Evolutionary conservation across 208 protist genomes (phyloP).

Genomic region (Crithidia acanthocephali): DNA sequence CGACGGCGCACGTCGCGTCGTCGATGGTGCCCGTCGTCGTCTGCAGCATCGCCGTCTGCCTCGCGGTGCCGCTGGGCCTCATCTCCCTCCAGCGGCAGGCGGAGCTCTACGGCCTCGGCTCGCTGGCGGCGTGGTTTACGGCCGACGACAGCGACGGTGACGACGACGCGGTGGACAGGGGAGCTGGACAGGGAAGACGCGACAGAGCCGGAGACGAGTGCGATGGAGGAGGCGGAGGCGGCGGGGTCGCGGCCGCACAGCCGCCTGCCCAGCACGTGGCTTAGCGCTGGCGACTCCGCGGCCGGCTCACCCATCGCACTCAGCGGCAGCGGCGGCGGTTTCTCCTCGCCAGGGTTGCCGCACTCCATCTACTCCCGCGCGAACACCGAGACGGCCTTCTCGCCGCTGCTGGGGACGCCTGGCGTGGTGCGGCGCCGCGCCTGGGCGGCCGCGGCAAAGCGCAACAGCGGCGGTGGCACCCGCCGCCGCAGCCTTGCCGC

Average conservation of each 20-base stretch:
- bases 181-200: not conserved
- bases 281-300: not conserved
- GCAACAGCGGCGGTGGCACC: slow-evolving; percentile 7
- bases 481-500: slow-evolving; percentile 19
- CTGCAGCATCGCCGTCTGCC: slow-evolving; percentile 49
- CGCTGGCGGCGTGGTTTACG: slow-evolving; percentile 32
- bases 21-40: slow-evolving; percentile 62
- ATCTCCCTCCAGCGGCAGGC: slow-evolving; percentile 73
- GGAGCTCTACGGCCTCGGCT: slow-evolving; percentile 40
- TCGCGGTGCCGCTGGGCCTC: slow-evolving; percentile 71
- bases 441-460: not conserved
- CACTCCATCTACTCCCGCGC: slow-evolving; percentile 27
- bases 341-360: slow-evolving; percentile 10
- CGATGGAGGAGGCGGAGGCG: not conserved
- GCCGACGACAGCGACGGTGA: slow-evolving; percentile 30
- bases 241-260: not conserved
- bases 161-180: slow-evolving; percentile 5
- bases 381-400: slow-evolving; percentile 14
- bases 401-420: slow-evolving; percentile 22
- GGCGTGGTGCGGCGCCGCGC: slow-evolving; percentile 4
- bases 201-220: slow-evolving; percentile 4
- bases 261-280: not conserved
- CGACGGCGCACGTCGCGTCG: slow-evolving; percentile 29
- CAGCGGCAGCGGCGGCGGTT: not conserved
- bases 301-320: not conserved